phyloP scores from a whole-genome alignment of 2,329 filamentous ascomycete species.

The Juglanconis oblonga region DNA sequence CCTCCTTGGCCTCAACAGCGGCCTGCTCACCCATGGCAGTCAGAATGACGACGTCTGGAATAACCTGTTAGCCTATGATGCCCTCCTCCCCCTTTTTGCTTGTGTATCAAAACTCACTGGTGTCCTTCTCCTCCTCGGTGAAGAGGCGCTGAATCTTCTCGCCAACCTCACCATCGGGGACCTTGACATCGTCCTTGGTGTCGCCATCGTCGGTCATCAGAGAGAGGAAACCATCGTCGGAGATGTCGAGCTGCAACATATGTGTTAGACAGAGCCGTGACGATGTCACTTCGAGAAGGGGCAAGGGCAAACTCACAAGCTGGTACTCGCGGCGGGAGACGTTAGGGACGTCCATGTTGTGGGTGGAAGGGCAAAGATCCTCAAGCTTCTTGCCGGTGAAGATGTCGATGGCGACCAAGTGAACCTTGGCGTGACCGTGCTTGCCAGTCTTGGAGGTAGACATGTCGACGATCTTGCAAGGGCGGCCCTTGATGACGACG shows the following conservation, averaged over 20 bases:
- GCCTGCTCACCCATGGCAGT: conserved; percentile 95
- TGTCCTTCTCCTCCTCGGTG: conserved; percentile 82
- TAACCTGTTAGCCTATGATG: conserved; percentile 22
- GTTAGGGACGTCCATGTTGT: conserved; percentile 97
- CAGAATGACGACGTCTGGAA: conserved; percentile 81
- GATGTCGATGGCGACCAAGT: conserved; percentile 96
- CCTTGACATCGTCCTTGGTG: conserved; percentile 92
- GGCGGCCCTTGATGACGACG: conserved; percentile 97
- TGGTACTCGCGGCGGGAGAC: conserved; percentile 88
- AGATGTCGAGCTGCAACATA: conserved; percentile 74
- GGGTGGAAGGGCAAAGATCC: conserved; percentile 97
- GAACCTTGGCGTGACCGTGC: conserved; percentile 99
- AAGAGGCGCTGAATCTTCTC: conserved; percentile 83
- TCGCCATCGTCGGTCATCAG: conserved; percentile 85
- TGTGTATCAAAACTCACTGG: conserved; percentile 63
- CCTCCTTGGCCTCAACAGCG: conserved; percentile 92
- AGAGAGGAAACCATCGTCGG: conserved; percentile 90
- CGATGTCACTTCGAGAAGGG: not conserved
- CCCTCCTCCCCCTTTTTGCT: not conserved
- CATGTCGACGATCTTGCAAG: conserved; percentile 99
- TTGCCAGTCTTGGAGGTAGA: conserved; percentile 99
- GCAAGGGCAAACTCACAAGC: conserved; percentile 65
- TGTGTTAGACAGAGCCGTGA: conserved; percentile 1
- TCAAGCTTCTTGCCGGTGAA: conserved; percentile 99
- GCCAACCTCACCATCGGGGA: conserved; percentile 86